Conservation (phyloP, 306 rosid genomes). For the Urtica urens region DNA sequence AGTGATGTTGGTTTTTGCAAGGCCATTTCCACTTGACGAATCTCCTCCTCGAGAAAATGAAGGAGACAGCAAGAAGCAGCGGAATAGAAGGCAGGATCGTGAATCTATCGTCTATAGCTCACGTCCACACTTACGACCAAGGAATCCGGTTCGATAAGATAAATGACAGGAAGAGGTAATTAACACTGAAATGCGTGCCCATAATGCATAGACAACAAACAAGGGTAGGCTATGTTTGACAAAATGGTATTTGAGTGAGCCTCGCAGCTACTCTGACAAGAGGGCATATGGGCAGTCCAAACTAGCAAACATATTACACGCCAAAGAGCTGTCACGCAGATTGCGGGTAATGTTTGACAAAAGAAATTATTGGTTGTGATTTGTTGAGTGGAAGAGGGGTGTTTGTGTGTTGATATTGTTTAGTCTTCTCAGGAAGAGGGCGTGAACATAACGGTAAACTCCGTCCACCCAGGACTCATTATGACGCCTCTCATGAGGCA, state of each 20-base stretch:
- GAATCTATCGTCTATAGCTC: constrained; percentile 83
- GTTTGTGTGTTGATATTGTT: no score
- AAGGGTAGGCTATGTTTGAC: no score
- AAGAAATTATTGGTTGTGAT: no score
- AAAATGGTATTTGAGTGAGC: not conserved
- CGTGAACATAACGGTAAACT: constrained; percentile 59
- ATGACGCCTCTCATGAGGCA: constrained; percentile 96
- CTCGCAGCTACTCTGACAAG: constrained; percentile 66
- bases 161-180: constrained; percentile 49
- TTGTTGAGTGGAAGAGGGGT: no score
- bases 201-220: not conserved
- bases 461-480: constrained; percentile 83
- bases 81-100: constrained; percentile 90
- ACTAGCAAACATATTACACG: constrained; percentile 68
- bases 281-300: constrained; percentile 91
- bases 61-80: constrained; percentile 48
- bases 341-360: constrained; percentile 43
- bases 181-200: not conserved
- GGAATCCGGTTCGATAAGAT: constrained; percentile 59
- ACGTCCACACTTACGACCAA: constrained; percentile 37
- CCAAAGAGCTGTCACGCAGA: constrained; percentile 68
- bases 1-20: no score
- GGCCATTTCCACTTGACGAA: constrained; percentile 80
- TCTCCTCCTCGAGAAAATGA: constrained; percentile 72
- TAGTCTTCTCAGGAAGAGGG: constrained; percentile 86